Evolutionary conservation across 257 asterid species (phyloP), one percentile per base, ranked within the genome.

Genomic region (Ocimum tenuiflorum): DNA sequence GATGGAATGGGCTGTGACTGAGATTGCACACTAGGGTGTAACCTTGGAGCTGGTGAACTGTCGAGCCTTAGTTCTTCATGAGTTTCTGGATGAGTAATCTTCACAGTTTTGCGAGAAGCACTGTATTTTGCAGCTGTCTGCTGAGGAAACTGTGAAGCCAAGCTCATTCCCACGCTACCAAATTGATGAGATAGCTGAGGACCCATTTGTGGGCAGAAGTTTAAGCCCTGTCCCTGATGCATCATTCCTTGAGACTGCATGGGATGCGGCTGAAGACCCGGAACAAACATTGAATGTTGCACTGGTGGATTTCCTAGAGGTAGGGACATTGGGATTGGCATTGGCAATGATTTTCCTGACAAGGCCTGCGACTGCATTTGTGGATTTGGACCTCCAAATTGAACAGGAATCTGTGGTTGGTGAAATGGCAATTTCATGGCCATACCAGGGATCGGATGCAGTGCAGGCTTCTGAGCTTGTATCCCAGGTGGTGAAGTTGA

Each of bases 31-130:
- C 72, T 77, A 68, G 89, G 78, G 70, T 78, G 84, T 73, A 88
- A 75, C 83, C 85, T 83, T 39, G 75, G 78, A 70, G 79, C 84
- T 12, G 81, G 75, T 48, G 91, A 80, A 42, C 72, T 84, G 48
- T 87, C 94, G 62, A 87, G 86, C 79, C 85, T 89, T 81, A 89
- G 69, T 71, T 87, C 97, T 69, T 87, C 97, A 60, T 79, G 88
- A 68, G 95, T 87, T 0, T 83, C 88, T n/a, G 94, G 95, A 69
- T 90, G 88, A 65, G 91, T 87, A 64, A 90, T 87, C 79, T 90
- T 90, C 71, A 87, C 90, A 64, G 86, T 54, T 78, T 82, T 90
- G 50, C 91, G 89, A 35, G 79, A 59, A 63, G 75, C 63, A 6
- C 73, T 53, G 75, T 33, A 80, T 41, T 71, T 84, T 60, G 74